Conservation (phyloP, 2,329 filamentous ascomycete species). For the Nemania bipapillata region DNA sequence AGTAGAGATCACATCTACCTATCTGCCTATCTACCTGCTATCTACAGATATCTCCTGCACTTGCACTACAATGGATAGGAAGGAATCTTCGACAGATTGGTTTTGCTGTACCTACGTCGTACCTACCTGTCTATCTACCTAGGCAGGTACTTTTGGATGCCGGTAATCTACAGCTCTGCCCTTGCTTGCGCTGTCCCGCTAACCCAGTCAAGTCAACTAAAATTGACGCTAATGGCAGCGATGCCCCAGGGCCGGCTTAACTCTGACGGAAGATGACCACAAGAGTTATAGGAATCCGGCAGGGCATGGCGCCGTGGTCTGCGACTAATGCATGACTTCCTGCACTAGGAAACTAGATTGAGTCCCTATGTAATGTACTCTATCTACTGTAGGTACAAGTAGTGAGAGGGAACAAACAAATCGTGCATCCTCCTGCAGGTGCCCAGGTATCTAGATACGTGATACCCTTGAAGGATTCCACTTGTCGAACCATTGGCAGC, state of each 20-base stretch:
- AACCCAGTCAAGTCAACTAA: not conserved
- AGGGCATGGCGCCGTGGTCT: constrained; percentile 9
- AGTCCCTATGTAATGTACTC: not conserved
- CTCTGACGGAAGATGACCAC: constrained; percentile 17
- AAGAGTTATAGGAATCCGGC: not conserved
- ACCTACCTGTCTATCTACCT: not conserved
- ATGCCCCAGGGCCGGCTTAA: constrained; percentile 9
- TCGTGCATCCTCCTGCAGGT: not conserved
- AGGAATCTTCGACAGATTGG: not conserved
- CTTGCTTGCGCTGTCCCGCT: not conserved
- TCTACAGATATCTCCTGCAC: too few species aligned
- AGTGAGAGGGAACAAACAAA: not conserved
- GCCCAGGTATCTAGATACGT: not conserved
- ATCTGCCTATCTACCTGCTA: not conserved
- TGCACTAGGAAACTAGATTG: not conserved
- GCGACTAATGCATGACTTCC: constrained; percentile 15
- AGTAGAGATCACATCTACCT: not conserved
- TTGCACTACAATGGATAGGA: not conserved
- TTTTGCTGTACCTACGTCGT: not conserved
- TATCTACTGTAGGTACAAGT: too few species aligned
- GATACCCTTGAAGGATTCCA: not conserved
- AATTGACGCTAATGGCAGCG: not conserved
- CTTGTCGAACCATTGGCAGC: not conserved
- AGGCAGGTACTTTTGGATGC: not conserved
- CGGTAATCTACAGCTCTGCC: not conserved